Evolutionary conservation across 1,284 basidiomycete species (phyloP).

Genomic region (Cryptococcus amylolentus): DNA sequence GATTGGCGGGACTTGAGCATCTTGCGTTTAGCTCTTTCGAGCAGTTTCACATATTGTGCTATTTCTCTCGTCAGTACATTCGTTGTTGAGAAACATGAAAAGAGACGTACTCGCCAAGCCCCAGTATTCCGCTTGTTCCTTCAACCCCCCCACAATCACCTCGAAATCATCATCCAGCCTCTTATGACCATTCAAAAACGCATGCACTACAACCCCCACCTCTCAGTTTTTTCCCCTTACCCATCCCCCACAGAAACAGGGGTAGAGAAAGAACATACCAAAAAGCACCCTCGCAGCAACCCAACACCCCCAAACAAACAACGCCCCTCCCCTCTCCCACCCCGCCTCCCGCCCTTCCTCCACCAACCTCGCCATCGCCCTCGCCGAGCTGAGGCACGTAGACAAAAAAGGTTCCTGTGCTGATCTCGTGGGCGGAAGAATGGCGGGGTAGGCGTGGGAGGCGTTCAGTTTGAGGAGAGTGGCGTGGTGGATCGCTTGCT

Average conservation of each 20-base stretch:
- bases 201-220: conserved; percentile 27
- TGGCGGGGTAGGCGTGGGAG: conserved; percentile 47
- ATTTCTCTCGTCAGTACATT: background rate
- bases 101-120: conserved; percentile 34
- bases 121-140: conserved; percentile 43
- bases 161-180: conserved; percentile 43
- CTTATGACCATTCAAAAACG: conserved; percentile 34
- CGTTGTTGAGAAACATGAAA: background rate
- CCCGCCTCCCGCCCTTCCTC: conserved; percentile 25
- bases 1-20: conserved; percentile 25
- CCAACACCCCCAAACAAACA: conserved; percentile 49
- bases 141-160: conserved; percentile 32
- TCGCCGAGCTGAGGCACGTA: conserved; percentile 33
- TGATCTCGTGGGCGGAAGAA: conserved; percentile 35
- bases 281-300: conserved; percentile 48
- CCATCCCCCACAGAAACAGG: no score
- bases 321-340: conserved; percentile 25
- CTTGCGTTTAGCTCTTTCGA: conserved; percentile 46
- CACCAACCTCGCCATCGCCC: conserved; percentile 31
- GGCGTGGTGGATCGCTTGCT: conserved; percentile 8
- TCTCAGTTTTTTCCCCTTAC: background rate
- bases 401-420: conserved; percentile 40
- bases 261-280: conserved; percentile 19
- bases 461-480: conserved; percentile 49
- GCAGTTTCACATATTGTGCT: conserved; percentile 48